phyloP scores from a whole-genome alignment of 192 early-diverging fungal genomes.

The Tieghemiomyces parasiticus region DNA sequence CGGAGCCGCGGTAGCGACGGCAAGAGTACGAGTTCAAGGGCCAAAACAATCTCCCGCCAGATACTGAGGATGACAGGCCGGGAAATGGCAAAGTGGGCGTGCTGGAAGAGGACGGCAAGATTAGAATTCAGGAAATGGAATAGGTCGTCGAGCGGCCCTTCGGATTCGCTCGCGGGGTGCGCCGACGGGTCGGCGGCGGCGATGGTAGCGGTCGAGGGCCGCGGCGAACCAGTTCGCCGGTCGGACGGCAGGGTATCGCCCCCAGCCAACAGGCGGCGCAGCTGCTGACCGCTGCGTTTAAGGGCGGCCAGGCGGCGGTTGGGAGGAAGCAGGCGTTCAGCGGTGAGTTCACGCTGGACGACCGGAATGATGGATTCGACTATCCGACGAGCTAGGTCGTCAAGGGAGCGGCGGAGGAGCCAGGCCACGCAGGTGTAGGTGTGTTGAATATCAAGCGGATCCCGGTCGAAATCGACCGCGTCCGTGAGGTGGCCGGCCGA shows the following conservation, averaged over 20 bases:
- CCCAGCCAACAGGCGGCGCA: background rate
- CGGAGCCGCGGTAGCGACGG: too few relatives aligned
- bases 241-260: too few relatives aligned
- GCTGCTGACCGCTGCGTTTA: background rate
- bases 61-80: background rate
- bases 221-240: background rate
- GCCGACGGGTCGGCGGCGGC: too few relatives aligned
- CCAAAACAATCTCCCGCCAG: conserved; percentile 3
- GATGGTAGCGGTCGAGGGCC: background rate
- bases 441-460: background rate
- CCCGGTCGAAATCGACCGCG: background rate
- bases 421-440: background rate
- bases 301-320: background rate
- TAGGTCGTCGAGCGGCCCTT: background rate
- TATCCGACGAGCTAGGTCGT: background rate
- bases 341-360: background rate
- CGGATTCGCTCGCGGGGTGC: background rate
- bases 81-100: background rate
- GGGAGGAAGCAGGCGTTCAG: background rate
- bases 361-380: background rate
- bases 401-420: background rate
- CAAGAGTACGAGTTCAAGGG: background rate
- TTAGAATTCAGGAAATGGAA: conserved; percentile 2
- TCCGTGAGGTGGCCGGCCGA: background rate
- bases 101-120: conserved; percentile 1